Base-by-base conservation (phyloP, 257 asterid species). In the Lithospermum erythrorhizon region DNA sequence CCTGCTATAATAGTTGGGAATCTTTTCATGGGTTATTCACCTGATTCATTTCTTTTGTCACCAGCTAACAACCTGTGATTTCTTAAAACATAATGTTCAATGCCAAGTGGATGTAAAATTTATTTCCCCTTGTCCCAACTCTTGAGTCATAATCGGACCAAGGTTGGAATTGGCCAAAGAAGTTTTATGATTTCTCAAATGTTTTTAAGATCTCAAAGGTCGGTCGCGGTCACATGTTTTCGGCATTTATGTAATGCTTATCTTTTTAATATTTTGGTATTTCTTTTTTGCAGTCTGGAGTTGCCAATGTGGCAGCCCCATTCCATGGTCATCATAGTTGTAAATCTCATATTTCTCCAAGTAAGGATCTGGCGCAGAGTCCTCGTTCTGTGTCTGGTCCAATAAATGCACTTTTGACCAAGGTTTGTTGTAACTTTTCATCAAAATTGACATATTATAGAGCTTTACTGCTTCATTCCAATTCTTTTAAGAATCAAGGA, bases 321-420 rank as follows among this genome's bases (percentile, higher is more conserved):
- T 55, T 75, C 65, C 84, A 69, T 16, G 77, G 62, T 56, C 79
- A 73, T 61, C 81, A 49, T 67, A 67, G 56, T 24, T 64, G 68
- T 52, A 70, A 67, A 66, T 53, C 47, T 37, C 72, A 53, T 62
- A 73, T 52, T 55, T 66, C 75, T 52, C 70, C 70, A 6, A 58
- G 65, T 8, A 71, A 73, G 51, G 77, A 75, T 62, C 48, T 66
- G 41, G 69, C 55, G 45, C 76, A 72, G 57, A 77, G 80, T 69
- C 89, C 80, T 30, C 76, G 52, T 61, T 75, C 78, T 6, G 79
- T 71, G 49, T 75, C 78, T 53, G 74, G 80, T 63, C 81, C 72
- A 60, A 78, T 68, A 65, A 67, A 78, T 61, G 80, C 77, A n/a
- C 32, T 66, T 57, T 69, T 29, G 59, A 67, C 61, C 52, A 69